Evolutionary conservation across 768 basidiomycete genomes (phyloP), one percentile per base, ranked within the genome.

Genomic region (Phylloporus sp.): DNA sequence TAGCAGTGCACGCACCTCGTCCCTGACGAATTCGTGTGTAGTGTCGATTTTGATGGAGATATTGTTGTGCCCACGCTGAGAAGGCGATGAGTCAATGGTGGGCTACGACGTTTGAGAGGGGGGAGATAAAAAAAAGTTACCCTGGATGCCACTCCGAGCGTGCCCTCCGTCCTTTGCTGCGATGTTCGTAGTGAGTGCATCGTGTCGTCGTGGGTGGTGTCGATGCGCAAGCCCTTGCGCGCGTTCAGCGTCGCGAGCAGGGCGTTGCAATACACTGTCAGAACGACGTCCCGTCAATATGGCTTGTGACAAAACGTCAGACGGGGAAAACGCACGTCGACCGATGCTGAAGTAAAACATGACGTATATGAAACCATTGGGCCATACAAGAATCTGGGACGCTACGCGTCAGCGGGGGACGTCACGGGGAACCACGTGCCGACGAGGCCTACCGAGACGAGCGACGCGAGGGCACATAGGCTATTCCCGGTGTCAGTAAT

Each of bases 1-100:
- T n/a, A n/a, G n/a, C n/a, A n/a, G n/a, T n/a, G n/a, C n/a, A n/a
- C n/a, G n/a, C n/a, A n/a, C n/a, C n/a, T n/a, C n/a, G n/a, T n/a
- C n/a, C n/a, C n/a, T n/a, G n/a, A n/a, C n/a, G n/a, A n/a, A n/a
- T n/a, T n/a, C n/a, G n/a, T n/a, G n/a, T n/a, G n/a, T n/a, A n/a
- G n/a, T n/a, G n/a, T n/a, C n/a, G n/a, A n/a, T 79, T 63, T 80
- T 79, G 66, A 83, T 81, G 27, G 79, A 78, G 52, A 82, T 77
- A 52, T 76, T 75, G 36, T 72, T 70, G 32, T 71, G 71, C 52
- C 45, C 2, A 4, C 34, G 46, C 61, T 59, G 36, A 44, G 20
- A 3, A 7, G 17, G 14, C 11, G 15, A 27, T 44, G 28, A 20
- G 41, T n/a, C n/a, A n/a, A 4, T 27, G 13, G 17, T 21, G 15